Percentiles rank a stretch among this genome's conserved stretches.
These are phyloP conservation scores for Iodosphaeria phyllophila DNA, from an alignment of 2,329 filamentous ascomycete genomes.

Conservation along the genomic window DNA sequence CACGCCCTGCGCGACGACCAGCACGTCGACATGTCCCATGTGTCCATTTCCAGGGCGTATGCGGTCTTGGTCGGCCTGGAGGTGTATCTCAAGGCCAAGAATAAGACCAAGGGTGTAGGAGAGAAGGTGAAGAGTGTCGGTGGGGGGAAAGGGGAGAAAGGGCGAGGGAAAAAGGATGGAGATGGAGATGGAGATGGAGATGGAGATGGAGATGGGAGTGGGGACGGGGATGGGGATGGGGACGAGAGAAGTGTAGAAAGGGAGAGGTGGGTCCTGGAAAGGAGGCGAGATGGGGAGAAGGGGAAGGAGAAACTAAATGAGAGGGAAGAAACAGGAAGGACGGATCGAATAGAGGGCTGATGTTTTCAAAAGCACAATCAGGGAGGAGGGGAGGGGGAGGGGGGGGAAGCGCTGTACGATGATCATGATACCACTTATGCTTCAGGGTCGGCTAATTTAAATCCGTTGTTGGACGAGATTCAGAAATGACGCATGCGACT, in stretches of 20 bases:
- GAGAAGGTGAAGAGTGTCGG: conserved; percentile 29
- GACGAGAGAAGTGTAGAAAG: conserved; percentile 39
- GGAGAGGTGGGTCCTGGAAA: conserved; percentile 24
- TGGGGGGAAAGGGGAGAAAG: conserved; percentile 43
- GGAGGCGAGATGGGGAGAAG: conserved; percentile 15
- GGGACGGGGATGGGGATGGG: too few species aligned
- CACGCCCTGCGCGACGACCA: conserved; percentile 51
- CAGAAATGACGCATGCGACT: too few species aligned
- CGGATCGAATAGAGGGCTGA: too few species aligned
- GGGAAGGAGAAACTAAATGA: too few species aligned
- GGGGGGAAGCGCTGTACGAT: too few species aligned
- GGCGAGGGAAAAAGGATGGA: conserved; percentile 40
- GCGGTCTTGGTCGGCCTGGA: conserved; percentile 69
- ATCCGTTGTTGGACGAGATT: too few species aligned
- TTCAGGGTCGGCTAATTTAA: too few species aligned
- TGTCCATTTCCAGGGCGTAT: conserved; percentile 68
- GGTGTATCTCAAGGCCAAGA: conserved; percentile 52
- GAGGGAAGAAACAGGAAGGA: too few species aligned
- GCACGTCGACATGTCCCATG: conserved; percentile 61
- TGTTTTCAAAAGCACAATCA: too few species aligned
- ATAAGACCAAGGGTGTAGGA: conserved; percentile 37
- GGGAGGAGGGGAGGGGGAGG: too few species aligned
- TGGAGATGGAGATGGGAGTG: too few species aligned
- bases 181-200: conserved; percentile 36
- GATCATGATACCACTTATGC: too few species aligned